These are phyloP conservation scores for Teratosphaeriaceae sp. DNA, from an alignment of 2,329 filamentous ascomycete genomes.

Conservation along the genomic window DNA sequence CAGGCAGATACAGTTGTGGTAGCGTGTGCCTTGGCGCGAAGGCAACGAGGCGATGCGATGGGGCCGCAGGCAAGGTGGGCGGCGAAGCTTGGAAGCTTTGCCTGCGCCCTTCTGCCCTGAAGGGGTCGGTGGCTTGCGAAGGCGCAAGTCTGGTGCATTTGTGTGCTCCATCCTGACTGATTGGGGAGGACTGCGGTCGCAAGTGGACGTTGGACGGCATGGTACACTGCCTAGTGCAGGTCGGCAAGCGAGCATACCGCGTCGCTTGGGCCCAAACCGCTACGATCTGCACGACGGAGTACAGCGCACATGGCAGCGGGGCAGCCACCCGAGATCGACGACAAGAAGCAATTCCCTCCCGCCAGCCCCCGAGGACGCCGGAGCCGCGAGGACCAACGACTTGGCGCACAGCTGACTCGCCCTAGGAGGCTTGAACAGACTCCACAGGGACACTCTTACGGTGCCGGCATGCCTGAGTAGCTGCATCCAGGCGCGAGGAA, in stretches of 20 bases:
- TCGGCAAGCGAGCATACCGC: no score
- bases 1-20: no score
- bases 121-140: neutral
- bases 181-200: neutral
- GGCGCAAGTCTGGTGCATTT: neutral
- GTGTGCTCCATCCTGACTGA: neutral
- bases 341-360: neutral
- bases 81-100: conserved; percentile 2
- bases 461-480: no score
- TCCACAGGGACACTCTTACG: no score
- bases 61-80: neutral
- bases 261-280: no score
- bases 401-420: neutral
- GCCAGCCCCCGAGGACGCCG: neutral
- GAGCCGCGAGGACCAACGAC: neutral
- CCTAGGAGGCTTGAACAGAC: neutral
- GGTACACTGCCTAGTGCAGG: neutral
- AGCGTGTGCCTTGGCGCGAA: neutral
- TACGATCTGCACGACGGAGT: neutral
- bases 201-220: neutral
- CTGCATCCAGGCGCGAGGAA: neutral
- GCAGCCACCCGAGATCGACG: neutral
- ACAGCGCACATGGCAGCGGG: neutral
- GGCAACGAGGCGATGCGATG: neutral
- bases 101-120: neutral